Base-by-base conservation (phyloP, 2,329 filamentous ascomycete species). In the Apiospora marii region DNA sequence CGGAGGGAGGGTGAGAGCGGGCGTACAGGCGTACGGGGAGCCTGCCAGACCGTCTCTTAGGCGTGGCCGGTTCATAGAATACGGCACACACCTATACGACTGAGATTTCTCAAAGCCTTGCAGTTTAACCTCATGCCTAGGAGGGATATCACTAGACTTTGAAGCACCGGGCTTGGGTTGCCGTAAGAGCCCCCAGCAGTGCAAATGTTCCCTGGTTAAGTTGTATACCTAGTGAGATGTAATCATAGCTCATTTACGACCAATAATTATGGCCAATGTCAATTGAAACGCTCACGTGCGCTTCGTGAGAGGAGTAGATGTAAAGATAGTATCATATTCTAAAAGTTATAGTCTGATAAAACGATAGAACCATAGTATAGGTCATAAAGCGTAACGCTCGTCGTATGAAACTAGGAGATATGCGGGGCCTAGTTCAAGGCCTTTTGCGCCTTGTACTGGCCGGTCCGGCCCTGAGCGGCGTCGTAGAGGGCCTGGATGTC, bases 401-500 rank as follows among this genome's bases (percentile, higher is more conserved):
- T 64, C 2, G 34, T n/a, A 64, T n/a, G 10, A 41, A 41, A 41
- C 30, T 37, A n/a, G n/a, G 14, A 34, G 41, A 41, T 6, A 41
- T 10, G 37, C 37, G 34, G 5, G 19, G 22, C 34, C 34, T 64
- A 64, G 10, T 37, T 19, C 34, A 64, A 64, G 34, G 34, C 10
- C 58, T 64, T 37, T 10, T 64, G 58, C 10, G 8, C 22, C 58
- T 41, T 64, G 22, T n/a, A 41, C 12, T 64, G 34, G 19, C 58
- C 58, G n/a, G 19, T n/a, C 34, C 58, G 58, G 7, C 58, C 58
- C 27, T 77, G 76, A 0, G 89, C 89, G 7, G 91, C 88, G 61
- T 88, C 84, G 76, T 92, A 92, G 22, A 93, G 78, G 2, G 84
- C 85, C 75, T 87, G 80, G 64, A 92, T 92, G 77, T 92, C 90